Evolutionary conservation across 805 yeast species (phyloP), one percentile per base, ranked within the genome.

Genomic region (Lipomyces mesembrius): DNA sequence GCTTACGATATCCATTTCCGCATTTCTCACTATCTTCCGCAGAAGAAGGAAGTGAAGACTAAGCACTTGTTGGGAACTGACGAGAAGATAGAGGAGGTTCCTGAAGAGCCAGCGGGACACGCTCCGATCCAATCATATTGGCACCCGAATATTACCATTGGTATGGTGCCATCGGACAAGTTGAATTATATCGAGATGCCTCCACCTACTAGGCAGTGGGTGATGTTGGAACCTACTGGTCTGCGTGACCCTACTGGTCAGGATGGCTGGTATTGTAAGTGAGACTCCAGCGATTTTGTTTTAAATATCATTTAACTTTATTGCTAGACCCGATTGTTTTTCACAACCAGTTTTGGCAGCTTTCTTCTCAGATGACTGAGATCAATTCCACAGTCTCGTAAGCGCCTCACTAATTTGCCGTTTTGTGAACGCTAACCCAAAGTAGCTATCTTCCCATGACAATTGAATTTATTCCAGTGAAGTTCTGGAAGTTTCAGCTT

Each of bases 331-430:
- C 83, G 53, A 53, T 75, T 12, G 66, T 81, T 9, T 79, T 75
- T 61, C 74, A 78, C 63, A 80, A 81, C 70, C 76, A 76, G 58
- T 81, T 81, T 63, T 81, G 83, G 82, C 81, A 80, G 59, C 71
- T 79, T 51, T 73, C 73, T 34, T 71, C 75, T 22, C 81, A 81
- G 62, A 74, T 79, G 78, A 62, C 61, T 35, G 79, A 75, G 60
- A 69, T 81, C 9, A 77, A 79, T 65, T 58, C 73, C 17, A 75
- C 77, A 4, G 60, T 59, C 0, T 65, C 63, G 66, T 60, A 57
- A 37, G 61, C 49, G 2, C 3, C 34, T n/a, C 29, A 20, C 22
- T 4, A 53, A n/a, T 46, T 4, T 57, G 29, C 11, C 17, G 25
- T 53, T 25, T 25, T 5, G 34, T 57, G 25, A 32, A 5, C 14